phyloP scores from a whole-genome alignment of 768 basidiomycete genomes.

The Termitomyces sp. region DNA sequence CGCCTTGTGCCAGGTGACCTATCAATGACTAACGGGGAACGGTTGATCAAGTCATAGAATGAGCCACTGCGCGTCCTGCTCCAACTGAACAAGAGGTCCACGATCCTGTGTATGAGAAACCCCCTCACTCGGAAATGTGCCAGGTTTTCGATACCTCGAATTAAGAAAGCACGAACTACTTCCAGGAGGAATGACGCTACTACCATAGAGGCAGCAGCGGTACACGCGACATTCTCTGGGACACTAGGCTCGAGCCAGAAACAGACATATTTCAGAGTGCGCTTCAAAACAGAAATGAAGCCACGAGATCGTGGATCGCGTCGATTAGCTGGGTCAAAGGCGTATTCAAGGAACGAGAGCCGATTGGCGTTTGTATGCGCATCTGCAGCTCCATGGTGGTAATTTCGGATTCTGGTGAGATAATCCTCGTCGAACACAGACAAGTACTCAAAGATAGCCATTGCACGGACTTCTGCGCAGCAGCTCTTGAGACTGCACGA shows the following conservation, averaged over 20 bases:
- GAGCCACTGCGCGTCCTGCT: neutral
- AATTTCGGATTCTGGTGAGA: neutral
- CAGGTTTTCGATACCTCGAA: neutral
- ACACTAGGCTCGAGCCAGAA: conserved; percentile 5
- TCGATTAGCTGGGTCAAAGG: neutral
- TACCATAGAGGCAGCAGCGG: neutral
- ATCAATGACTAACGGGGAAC: neutral
- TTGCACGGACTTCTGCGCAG: conserved; percentile 7
- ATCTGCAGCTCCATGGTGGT: neutral
- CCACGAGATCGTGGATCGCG: neutral
- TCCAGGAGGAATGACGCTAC: neutral
- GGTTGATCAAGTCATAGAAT: neutral
- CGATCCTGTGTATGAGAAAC: neutral
- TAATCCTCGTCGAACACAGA: conserved; percentile 5
- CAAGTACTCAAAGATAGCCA: conserved; percentile 9
- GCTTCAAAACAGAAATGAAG: neutral
- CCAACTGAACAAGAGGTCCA: neutral
- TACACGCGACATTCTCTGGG: neutral
- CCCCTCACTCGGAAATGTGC: neutral
- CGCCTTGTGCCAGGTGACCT: neutral
- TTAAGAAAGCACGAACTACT: neutral
- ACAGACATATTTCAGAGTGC: conserved; percentile 5
- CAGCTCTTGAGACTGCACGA: conserved; percentile 2
- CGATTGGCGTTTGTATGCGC: neutral
- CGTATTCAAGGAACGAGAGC: neutral